Base-by-base conservation (phyloP, 2,329 filamentous ascomycete species). In the Diaporthe sp. region DNA sequence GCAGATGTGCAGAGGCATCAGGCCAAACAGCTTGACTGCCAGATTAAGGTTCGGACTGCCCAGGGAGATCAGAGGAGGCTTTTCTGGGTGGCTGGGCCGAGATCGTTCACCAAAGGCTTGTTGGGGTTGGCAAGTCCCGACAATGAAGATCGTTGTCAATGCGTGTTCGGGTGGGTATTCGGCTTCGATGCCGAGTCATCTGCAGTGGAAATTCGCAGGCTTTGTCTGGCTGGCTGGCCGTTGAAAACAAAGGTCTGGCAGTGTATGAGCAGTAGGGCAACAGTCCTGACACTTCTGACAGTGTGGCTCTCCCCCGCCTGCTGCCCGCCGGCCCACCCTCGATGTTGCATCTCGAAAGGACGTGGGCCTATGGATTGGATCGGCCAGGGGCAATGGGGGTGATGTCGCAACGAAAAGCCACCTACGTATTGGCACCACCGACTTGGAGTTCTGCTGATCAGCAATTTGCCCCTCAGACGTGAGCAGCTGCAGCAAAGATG, bases 301-400 rank as follows among this genome's bases (percentile, higher is more conserved):
- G 58, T 4, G 34, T 62, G 60, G 39, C 39, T 17, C 28, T 37
- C 17, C 42, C 61, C 58, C 39, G 34, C 28, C 19, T 28, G 34
- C 57, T 39, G 37, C 12, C 37, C 37, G 37, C 25, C 6, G 46
- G 34, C 31, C 44, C 62, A 37, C 46, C 31, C 12, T 53, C 31
- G 34, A 53, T 22, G 49, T 70, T 70, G 65, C 65, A 70, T 55
- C 65, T 37, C 49, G n/a, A 31, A 55, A 39, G 34, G 65, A 55
- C 65, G 65, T 70, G 49, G 49, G 34, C 65, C 65, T 55, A 70
- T 70, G 65, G 62, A 53, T 68, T 53, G 46, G 62, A 53, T 68
- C 62, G 34, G 62, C 62, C 62, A 68, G 46, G 62, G 62, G 62
- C 46, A 13, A 13, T 28, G 28, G 28, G 28, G 19, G 46, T 68